Evolutionary conservation across 2,329 filamentous ascomycete species (phyloP).

Genomic region (Davidsoniella neocaledoniae): DNA sequence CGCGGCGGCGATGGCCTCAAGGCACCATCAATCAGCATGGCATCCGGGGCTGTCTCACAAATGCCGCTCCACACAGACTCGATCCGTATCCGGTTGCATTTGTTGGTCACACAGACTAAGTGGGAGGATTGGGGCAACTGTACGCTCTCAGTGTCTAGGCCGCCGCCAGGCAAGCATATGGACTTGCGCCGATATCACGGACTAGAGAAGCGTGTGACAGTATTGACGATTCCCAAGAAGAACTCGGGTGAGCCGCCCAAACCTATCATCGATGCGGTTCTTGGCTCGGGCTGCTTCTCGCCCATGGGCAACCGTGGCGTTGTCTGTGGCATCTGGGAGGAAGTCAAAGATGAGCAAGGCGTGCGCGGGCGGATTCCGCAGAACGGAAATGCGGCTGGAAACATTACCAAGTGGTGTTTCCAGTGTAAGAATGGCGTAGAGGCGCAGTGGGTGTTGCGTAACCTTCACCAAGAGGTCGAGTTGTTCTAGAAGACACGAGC

Average conservation of each 20-base stretch:
- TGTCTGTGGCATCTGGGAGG: conserved; percentile 76
- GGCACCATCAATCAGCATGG: conserved; percentile 40
- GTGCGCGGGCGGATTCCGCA: conserved; percentile 34
- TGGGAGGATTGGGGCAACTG: conserved; percentile 90
- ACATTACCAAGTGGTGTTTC: conserved; percentile 47
- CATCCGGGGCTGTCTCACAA: conserved; percentile 27
- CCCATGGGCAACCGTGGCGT: conserved; percentile 72
- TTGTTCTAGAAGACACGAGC: conserved; percentile 9
- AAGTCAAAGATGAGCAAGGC: conserved; percentile 46
- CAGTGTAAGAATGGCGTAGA: conserved; percentile 37
- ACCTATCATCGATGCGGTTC: conserved; percentile 63
- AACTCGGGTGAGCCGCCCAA: conserved; percentile 33
- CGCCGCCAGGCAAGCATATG: conserved; percentile 44
- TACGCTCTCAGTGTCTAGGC: conserved; percentile 62
- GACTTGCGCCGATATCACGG: conserved; percentile 44
- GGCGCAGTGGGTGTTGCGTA: conserved; percentile 37
- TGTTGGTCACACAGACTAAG: conserved; percentile 56
- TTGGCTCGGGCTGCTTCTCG: conserved; percentile 73
- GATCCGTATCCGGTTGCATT: conserved; percentile 72
- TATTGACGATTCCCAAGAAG: conserved; percentile 53
- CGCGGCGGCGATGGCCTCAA: conserved; percentile 32
- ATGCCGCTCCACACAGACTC: conserved; percentile 53
- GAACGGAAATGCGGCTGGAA: conserved; percentile 34
- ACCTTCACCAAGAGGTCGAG: conserved; percentile 38
- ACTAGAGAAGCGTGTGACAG: conserved; percentile 70